Percentiles rank a stretch among this genome's conserved stretches.
Conservation (phyloP, 2,329 filamentous ascomycete genomes). For the Sclerotinia subarctica region DNA sequence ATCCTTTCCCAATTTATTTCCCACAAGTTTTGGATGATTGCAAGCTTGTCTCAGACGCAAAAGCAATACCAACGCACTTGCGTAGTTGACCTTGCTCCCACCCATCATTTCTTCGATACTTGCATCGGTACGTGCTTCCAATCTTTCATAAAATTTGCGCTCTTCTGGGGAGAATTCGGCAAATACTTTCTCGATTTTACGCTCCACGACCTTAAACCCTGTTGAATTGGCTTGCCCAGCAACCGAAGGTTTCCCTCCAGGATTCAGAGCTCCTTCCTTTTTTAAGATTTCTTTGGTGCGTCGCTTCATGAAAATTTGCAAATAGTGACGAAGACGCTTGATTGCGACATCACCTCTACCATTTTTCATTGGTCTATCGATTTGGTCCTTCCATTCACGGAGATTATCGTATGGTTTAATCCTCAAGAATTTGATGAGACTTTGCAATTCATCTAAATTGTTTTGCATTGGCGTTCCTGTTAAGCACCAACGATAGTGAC, state of each 20-base stretch:
- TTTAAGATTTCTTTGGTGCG: constrained; percentile 96
- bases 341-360: constrained; percentile 88
- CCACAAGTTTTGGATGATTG: constrained; percentile 87
- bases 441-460: constrained; percentile 94
- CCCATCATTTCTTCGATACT: constrained; percentile 88
- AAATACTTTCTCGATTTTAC: constrained; percentile 78
- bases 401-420: constrained; percentile 90
- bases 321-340: constrained; percentile 74
- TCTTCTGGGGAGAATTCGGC: constrained; percentile 78
- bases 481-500: constrained; percentile 92
- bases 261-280: constrained; percentile 75
- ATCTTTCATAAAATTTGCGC: constrained; percentile 76
- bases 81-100: constrained; percentile 77
- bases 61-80: constrained; percentile 89
- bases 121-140: constrained; percentile 81
- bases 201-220: constrained; percentile 86
- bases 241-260: constrained; percentile 61
- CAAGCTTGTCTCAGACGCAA: constrained; percentile 88
- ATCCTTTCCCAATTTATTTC: constrained; percentile 80
- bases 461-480: constrained; percentile 98
- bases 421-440: constrained; percentile 84
- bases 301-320: constrained; percentile 97
- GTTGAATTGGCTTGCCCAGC: constrained; percentile 49
- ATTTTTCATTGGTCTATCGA: constrained; percentile 84
- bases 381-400: constrained; percentile 84